Base-by-base conservation (phyloP, 2,329 filamentous ascomycete genomes). In the Beauveria rudraprayagi region DNA sequence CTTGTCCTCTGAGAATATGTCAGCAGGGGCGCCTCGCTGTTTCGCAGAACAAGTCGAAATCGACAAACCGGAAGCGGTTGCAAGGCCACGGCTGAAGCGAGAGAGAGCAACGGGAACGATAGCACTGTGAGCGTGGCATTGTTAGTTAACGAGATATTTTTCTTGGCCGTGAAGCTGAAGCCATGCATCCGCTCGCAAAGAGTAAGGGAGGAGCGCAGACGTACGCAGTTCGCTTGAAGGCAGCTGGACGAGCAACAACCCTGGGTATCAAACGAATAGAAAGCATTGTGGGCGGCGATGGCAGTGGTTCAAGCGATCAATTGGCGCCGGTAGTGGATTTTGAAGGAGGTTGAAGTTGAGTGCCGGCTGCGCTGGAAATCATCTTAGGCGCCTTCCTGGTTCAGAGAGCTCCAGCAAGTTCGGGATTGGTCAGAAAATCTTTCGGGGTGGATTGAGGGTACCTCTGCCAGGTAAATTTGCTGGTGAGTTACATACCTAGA, bases 1-100 rank as follows among this genome's bases (percentile, higher is more conserved):
- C 78, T 96, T 95, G 77, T 97, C 91, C 76, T 92, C 91, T 91
- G 75, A 67, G 64, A 62, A 65, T 65, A 58, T 66, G 81, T 81
- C 75, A 79, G 78, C 40, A 51, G 44, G 17, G 17, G 34, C 37
- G 46, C 34, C 19, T 44, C n/a, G 51, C 22, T n/a, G 8, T 44
- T 44, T 34, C 40, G 26, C 22, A 37, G 14, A 24, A n/a, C 14
- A 40, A 30, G 28, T 56, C 22, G 52, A 56, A 57, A 56, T 63
- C 41, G 67, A 79, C 79, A 70, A 66, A 84, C 81, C 81, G 76
- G 81, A 75, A 68, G 79, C 74, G 58, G 83, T 83, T 61, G 85
- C 83, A 71, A 84, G 87, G 65, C 78, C 77, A 69, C 85, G 80
- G 71, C 77, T 80, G 77, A 78, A 83, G 77, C 80, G 79, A 60